These are phyloP conservation scores for Paraphoma chrysanthemicola DNA, from an alignment of 2,329 filamentous ascomycete species.

Conservation along the genomic window DNA sequence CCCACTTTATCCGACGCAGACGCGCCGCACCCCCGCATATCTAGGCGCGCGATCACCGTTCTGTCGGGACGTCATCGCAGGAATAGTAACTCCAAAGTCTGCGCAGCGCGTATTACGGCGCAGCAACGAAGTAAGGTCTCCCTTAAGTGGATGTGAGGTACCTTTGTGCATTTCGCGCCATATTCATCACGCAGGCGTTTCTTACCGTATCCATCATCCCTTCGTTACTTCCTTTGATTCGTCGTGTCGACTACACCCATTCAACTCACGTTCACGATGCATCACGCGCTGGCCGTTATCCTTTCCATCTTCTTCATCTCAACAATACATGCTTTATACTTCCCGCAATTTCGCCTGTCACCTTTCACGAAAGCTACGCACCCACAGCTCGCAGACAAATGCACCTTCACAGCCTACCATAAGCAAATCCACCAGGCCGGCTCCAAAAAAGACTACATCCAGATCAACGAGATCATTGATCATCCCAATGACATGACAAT, in stretches of 20 bases:
- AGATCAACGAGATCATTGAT: slow-evolving; percentile 17
- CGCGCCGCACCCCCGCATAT: slow-evolving; percentile 16
- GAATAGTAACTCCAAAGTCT: slow-evolving; percentile 9
- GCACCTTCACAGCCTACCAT: slow-evolving; percentile 26
- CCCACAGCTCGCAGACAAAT: slow-evolving; percentile 8
- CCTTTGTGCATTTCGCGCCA: not conserved
- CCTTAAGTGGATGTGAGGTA: not conserved
- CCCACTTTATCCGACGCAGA: slow-evolving; percentile 11
- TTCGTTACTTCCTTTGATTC: too few species aligned
- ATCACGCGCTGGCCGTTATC: slow-evolving; percentile 11
- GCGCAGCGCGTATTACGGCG: slow-evolving; percentile 9
- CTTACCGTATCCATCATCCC: too few species aligned
- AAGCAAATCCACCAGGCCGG: slow-evolving; percentile 10
- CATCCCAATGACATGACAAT: slow-evolving; percentile 18
- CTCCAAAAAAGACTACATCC: slow-evolving; percentile 17
- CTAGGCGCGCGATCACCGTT: not conserved
- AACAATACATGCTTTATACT: not conserved
- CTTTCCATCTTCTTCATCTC: slow-evolving; percentile 7
- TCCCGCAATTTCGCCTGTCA: slow-evolving; percentile 2
- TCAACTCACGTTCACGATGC: slow-evolving; percentile 9
- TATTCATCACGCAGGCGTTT: too few species aligned
- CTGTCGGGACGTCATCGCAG: slow-evolving; percentile 2
- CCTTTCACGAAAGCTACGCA: not conserved
- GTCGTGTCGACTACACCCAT: not conserved
- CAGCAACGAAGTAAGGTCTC: not conserved